Conservation (phyloP, 2,329 filamentous ascomycete genomes). For the Colletotrichum tropicicola region DNA sequence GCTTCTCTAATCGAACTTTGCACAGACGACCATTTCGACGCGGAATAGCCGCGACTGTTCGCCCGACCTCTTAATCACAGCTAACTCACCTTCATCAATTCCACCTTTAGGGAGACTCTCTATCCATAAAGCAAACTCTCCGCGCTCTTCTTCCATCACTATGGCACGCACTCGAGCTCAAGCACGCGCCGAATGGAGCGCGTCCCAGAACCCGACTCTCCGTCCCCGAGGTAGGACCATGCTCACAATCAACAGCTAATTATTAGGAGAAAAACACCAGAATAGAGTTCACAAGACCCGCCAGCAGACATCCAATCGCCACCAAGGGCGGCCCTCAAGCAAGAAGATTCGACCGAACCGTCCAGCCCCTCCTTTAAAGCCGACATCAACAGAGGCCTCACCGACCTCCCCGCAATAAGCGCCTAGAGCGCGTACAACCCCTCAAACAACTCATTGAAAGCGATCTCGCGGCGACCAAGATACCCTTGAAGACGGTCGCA, state of each 20-base stretch:
- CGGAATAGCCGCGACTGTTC: background rate
- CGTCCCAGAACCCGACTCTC: background rate
- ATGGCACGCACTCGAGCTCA: conserved; percentile 1
- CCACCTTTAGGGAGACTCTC: too few relatives aligned
- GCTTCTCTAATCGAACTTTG: background rate
- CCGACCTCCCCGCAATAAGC: background rate
- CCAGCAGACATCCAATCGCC: too few relatives aligned
- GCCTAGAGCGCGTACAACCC: background rate
- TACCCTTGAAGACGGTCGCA: background rate
- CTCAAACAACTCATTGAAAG: background rate
- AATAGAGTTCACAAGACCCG: background rate
- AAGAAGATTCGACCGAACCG: background rate
- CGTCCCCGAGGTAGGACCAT: background rate
- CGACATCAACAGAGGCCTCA: background rate
- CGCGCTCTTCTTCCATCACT: background rate
- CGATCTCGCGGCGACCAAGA: background rate
- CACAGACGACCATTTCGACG: background rate
- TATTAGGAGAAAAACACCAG: background rate
- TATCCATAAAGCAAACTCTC: conserved; percentile 1
- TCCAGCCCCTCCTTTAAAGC: background rate
- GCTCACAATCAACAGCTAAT: background rate
- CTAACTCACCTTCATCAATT: background rate
- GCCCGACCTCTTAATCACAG: background rate
- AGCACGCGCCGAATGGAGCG: background rate
- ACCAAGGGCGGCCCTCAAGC: background rate